Evolutionary conservation across 139 green algal species (phyloP), one percentile per base, ranked within the genome.

Genomic region (Chlamydomonas incerta): DNA sequence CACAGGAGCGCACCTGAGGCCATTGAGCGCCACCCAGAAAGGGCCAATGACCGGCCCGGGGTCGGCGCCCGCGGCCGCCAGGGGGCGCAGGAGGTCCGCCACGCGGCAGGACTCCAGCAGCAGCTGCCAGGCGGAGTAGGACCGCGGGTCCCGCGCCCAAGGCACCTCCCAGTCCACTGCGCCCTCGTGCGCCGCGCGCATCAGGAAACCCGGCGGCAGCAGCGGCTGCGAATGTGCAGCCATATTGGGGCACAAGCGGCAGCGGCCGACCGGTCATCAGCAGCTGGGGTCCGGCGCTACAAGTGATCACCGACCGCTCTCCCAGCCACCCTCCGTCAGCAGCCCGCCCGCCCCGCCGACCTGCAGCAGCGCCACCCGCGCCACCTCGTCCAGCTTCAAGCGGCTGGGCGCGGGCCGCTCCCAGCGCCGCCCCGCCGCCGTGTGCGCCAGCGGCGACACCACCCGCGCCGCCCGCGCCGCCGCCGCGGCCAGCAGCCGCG

Each of bases 121-220:
- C 55, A 55, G 0, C 73, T 81, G 73, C 73, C 73, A 81, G 1
- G 73, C 52, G 28, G 73, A 23, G 8, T n/a, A 69, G 2, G 55
- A 0, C 8, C 17, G 20, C 55, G 31, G 73, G 55, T 31, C 0
- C 1, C 2, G 33, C 0, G 33, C 33, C 73, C 31, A 69, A 0
- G 31, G 73, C 33, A 81, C 73, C 73, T 81, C 21, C 73, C 52
- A 68, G 73, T 81, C 55, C 23, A 81, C 21, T 3, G 0, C 4
- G 24, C 20, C 3, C 55, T 69, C 52, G 20, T 31, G 4, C 34
- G 37, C 20, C 55, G 46, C 65, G 29, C 55, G 73, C 31, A 50
- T 2, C 31, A 81, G 5, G 52, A 55, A 81, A 18, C 55, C 55
- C 5, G 35, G 37, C 3, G 73, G 20, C 8, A 81, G 52, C 13